Conservation (phyloP, 2,329 filamentous ascomycete species). For the Aureobasidium pullulans region DNA sequence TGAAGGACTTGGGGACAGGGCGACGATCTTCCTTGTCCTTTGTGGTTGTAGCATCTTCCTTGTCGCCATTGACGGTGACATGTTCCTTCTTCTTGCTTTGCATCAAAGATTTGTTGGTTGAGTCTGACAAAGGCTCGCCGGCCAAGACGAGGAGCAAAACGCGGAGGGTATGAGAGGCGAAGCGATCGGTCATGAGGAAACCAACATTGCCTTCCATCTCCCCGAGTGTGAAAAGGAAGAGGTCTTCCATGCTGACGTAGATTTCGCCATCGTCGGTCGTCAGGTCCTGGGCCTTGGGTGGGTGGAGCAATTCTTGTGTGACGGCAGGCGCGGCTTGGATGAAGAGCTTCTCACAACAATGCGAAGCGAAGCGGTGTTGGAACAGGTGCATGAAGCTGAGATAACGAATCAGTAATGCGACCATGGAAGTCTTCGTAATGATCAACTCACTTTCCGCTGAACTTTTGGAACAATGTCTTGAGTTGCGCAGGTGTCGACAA, state of each 20-base stretch:
- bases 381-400: slow-evolving; percentile 72
- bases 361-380: slow-evolving; percentile 92
- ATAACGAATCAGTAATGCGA: neutral
- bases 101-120: slow-evolving; percentile 63
- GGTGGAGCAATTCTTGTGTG: slow-evolving; percentile 58
- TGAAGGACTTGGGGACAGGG: slow-evolving; percentile 72
- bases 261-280: slow-evolving; percentile 42
- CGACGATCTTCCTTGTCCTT: slow-evolving; percentile 35
- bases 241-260: slow-evolving; percentile 65
- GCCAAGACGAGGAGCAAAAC: slow-evolving; percentile 80
- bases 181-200: slow-evolving; percentile 76
- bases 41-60: neutral
- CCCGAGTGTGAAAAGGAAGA: slow-evolving; percentile 75
- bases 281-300: slow-evolving; percentile 37
- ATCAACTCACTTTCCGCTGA: slow-evolving; percentile 61
- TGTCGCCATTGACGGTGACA: slow-evolving; percentile 50
- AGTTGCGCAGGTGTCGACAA: slow-evolving; percentile 72
- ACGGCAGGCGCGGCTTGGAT: slow-evolving; percentile 72
- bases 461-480: slow-evolving; percentile 78
- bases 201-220: slow-evolving; percentile 82
- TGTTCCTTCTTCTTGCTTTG: slow-evolving; percentile 92
- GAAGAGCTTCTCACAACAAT: slow-evolving; percentile 94
- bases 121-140: slow-evolving; percentile 67
- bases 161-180: slow-evolving; percentile 84
- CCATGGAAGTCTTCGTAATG: neutral